Percentiles rank a stretch among this genome's conserved stretches.
phyloP scores from a whole-genome alignment of 1,284 basidiomycete genomes.

The Fistulinella staudtii region DNA sequence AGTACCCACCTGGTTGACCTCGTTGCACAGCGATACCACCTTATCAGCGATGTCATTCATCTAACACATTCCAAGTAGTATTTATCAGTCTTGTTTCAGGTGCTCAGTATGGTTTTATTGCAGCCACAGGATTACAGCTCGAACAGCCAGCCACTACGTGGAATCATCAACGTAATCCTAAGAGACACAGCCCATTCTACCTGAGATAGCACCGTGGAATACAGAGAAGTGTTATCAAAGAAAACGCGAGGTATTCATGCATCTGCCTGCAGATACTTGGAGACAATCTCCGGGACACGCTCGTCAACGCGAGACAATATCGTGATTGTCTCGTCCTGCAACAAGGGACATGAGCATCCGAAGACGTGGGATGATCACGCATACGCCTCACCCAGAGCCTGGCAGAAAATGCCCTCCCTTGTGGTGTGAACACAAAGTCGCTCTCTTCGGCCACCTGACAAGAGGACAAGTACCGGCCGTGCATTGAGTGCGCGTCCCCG shows the following conservation, averaged over 20 bases:
- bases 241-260: not conserved
- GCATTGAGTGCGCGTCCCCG: slow-evolving; percentile 5
- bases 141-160: not conserved
- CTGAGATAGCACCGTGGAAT: too few relatives aligned
- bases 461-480: slow-evolving; percentile 20
- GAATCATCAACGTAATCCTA: not conserved
- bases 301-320: slow-evolving; percentile 23
- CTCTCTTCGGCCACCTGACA: slow-evolving; percentile 15
- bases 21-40: too few relatives aligned
- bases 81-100: too few relatives aligned
- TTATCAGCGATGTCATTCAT: too few relatives aligned
- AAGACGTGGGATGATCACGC: not conserved
- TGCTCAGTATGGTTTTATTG: too few relatives aligned
- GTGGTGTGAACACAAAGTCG: slow-evolving; percentile 15
- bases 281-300: slow-evolving; percentile 14
- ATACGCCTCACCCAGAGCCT: slow-evolving; percentile 20
- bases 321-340: slow-evolving; percentile 29
- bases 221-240: not conserved
- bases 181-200: too few relatives aligned
- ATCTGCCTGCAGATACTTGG: slow-evolving; percentile 5
- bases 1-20: too few relatives aligned
- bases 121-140: too few relatives aligned
- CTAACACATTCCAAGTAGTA: too few relatives aligned
- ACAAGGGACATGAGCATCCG: not conserved
- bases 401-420: slow-evolving; percentile 16